Evolutionary conservation across 2,329 filamentous ascomycete species (phyloP), one percentile per base, ranked within the genome.

Genomic region (Cladosporium sp.): DNA sequence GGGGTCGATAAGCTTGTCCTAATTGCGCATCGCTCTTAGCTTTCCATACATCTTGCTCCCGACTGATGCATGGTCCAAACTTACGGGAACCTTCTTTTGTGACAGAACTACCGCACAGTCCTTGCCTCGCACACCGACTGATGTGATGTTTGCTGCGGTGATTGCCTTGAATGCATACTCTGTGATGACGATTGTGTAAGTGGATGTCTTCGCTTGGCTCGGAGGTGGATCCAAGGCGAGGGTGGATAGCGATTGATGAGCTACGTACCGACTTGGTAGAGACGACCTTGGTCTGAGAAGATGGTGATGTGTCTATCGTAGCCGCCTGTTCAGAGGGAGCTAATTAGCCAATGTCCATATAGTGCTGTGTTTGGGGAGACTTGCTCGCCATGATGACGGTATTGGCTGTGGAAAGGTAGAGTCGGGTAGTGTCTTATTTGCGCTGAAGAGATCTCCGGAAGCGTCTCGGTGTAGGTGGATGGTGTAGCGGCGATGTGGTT

Each of bases 121-220:
- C 84, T 99, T 99, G 77, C 94, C 94, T 73, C 92, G 85, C 67
- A 99, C 86, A 69, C 94, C 94, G 75, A 99, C 85, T 62, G 94
- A 94, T 83, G 96, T 99, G 81, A 99, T 97, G 78, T 97, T 97
- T 68, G 94, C 94, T 62, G 94, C 93, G 68, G 94, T 99, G 79
- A 99, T 99, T 60, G 94, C 94, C 82, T 99, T 99, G 87, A 99
- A 99, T 70, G 94, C 94, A 93, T 99, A 99, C 84, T 99, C 94
- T 97, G 74, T 50, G 43, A 61, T 51, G 50, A 38, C 45, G 49
- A 25, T 28, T 60, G 51, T 51, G 65, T 69, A 60, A 69, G 65
- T 59, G 59, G 37, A 50, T 34, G 61, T 55, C 40, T 20, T 22
- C 36, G 5, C 12, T 17, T 30, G 8, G 14, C n/a, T 28, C 38